Conservation (phyloP, 2,329 filamentous ascomycete species). For the Aspergillus japonicus region DNA sequence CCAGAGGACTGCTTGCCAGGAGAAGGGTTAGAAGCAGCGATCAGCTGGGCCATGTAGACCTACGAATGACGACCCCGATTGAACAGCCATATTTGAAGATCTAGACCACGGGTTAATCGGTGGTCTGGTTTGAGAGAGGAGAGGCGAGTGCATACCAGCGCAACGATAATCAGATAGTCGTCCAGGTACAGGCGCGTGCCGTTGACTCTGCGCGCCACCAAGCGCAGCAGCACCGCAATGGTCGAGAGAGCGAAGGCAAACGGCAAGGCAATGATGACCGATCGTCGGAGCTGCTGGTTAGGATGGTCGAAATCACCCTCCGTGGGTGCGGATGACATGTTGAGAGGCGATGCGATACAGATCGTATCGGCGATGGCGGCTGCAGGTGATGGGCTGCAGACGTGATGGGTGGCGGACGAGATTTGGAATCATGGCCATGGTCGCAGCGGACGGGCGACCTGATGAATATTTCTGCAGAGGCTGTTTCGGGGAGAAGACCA, state of each 20-base stretch:
- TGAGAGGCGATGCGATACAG: slow-evolving; percentile 21
- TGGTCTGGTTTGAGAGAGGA: no score
- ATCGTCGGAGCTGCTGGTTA: slow-evolving; percentile 22
- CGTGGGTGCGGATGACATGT: slow-evolving; percentile 10
- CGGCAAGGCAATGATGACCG: slow-evolving; percentile 25
- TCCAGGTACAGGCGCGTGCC: slow-evolving; percentile 28
- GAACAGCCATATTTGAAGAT: slow-evolving; percentile 34
- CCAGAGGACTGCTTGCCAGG: slow-evolving; percentile 19
- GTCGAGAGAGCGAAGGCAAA: slow-evolving; percentile 29
- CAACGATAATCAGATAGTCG: slow-evolving; percentile 31
- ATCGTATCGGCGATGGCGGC: slow-evolving; percentile 8
- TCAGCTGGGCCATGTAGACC: slow-evolving; percentile 8
- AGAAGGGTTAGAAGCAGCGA: background rate
- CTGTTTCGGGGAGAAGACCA: background rate
- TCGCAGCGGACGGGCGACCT: slow-evolving; percentile 9
- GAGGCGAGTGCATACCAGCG: slow-evolving; percentile 20
- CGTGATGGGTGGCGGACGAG: background rate
- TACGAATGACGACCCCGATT: slow-evolving; percentile 25
- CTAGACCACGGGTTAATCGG: slow-evolving; percentile 7
- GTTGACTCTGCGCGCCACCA: slow-evolving; percentile 27
- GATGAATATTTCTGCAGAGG: slow-evolving; percentile 5
- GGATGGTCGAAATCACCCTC: slow-evolving; percentile 29
- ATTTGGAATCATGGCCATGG: background rate
- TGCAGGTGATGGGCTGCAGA: background rate
- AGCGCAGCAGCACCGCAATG: slow-evolving; percentile 26